Evolutionary conservation across 306 rosid genomes (phyloP).

Genomic region (Inga leiocalycina): DNA sequence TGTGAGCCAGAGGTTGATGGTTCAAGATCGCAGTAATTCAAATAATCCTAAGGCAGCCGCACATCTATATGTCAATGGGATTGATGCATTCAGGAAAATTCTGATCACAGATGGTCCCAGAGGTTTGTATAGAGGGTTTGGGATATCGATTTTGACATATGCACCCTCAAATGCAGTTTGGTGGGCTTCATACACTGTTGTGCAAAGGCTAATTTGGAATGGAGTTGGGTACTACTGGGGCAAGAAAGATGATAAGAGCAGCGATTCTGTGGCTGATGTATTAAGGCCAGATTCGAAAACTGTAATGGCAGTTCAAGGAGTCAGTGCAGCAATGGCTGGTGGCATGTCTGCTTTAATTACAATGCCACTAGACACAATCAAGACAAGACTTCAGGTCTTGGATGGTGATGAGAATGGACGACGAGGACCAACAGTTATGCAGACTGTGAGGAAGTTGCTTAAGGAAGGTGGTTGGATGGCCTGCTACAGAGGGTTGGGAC

Average conservation of each 20-base stretch:
- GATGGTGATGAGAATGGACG: slow-evolving; percentile 76
- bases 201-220: slow-evolving; percentile 67
- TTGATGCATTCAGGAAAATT: slow-evolving; percentile 70
- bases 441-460: slow-evolving; percentile 68
- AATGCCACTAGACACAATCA: slow-evolving; percentile 76
- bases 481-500: slow-evolving; percentile 79
- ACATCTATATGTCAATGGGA: slow-evolving; percentile 56
- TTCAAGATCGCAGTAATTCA: slow-evolving; percentile 44
- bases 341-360: slow-evolving; percentile 76
- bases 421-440: slow-evolving; percentile 60
- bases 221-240: slow-evolving; percentile 53
- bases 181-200: slow-evolving; percentile 82
- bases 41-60: slow-evolving; percentile 40
- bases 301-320: slow-evolving; percentile 74
- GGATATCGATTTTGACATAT: slow-evolving; percentile 73
- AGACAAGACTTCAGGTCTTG: slow-evolving; percentile 77
- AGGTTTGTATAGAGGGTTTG: slow-evolving; percentile 81
- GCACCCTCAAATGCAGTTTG: slow-evolving; percentile 84
- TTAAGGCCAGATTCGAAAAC: slow-evolving; percentile 54
- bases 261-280: slow-evolving; percentile 27
- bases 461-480: slow-evolving; percentile 84
- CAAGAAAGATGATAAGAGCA: slow-evolving; percentile 42
- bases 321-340: slow-evolving; percentile 85
- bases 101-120: slow-evolving; percentile 53
- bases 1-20: slow-evolving; percentile 81